These are phyloP conservation scores for Mediolabrus comicus DNA, from an alignment of 108 stramenopile species.

Conservation along the genomic window DNA sequence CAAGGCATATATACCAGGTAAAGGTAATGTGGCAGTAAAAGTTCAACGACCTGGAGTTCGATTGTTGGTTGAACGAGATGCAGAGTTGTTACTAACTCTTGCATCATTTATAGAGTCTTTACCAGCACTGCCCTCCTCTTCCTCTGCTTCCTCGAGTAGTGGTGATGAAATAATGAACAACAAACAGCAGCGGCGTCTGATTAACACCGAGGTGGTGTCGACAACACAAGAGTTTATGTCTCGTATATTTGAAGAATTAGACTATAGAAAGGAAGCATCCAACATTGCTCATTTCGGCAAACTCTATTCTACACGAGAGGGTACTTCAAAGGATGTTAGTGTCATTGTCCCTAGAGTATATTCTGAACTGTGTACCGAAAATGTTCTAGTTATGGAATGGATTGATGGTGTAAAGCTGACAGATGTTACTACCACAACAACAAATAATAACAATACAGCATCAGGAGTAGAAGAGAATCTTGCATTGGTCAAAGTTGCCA, in stretches of 20 bases:
- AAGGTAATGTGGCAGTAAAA: slow-evolving; percentile 70
- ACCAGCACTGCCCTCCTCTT: slow-evolving; percentile 29
- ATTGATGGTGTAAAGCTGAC: slow-evolving; percentile 61
- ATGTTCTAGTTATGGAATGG: slow-evolving; percentile 74
- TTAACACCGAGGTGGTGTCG: slow-evolving; percentile 51
- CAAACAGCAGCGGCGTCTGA: slow-evolving; percentile 22
- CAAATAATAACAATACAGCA: background rate
- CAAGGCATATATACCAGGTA: slow-evolving; percentile 44
- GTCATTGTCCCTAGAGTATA: slow-evolving; percentile 62
- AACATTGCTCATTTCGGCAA: slow-evolving; percentile 49
- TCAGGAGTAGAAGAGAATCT: slow-evolving; percentile 50
- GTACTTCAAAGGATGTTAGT: slow-evolving; percentile 30
- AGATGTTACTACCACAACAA: slow-evolving; percentile 10
- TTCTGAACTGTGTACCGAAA: slow-evolving; percentile 52
- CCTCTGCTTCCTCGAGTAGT: background rate
- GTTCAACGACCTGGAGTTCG: slow-evolving; percentile 65
- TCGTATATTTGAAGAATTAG: slow-evolving; percentile 65
- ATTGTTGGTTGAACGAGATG: slow-evolving; percentile 53
- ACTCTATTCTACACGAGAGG: slow-evolving; percentile 48
- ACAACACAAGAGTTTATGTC: slow-evolving; percentile 77
- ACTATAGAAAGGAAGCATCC: slow-evolving; percentile 52
- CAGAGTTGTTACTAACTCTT: slow-evolving; percentile 39
- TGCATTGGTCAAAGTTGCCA: slow-evolving; percentile 61
- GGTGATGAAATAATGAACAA: background rate
- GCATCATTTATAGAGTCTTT: slow-evolving; percentile 56